These are phyloP conservation scores for Smallanthus sonchifolius DNA, from an alignment of 129 eudicot genomes.

Conservation along the genomic window DNA sequence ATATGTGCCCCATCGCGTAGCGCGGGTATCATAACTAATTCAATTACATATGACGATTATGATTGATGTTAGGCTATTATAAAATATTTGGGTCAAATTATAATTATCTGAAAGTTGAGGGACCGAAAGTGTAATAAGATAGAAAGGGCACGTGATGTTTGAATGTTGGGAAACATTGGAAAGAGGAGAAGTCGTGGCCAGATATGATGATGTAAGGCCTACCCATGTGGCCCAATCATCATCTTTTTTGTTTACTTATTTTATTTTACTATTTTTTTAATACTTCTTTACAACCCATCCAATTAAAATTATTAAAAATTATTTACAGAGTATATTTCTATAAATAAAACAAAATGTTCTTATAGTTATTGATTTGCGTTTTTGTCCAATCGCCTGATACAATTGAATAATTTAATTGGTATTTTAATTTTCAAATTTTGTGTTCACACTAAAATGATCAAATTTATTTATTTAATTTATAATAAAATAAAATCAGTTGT, in stretches of 20 bases:
- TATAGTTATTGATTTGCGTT: not conserved
- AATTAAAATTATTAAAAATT: not conserved
- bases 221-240: constrained; percentile 53
- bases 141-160: constrained; percentile 55
- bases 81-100: not conserved
- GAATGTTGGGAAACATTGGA: constrained; percentile 63
- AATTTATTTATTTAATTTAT: not conserved
- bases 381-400: not conserved
- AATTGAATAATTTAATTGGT: not conserved
- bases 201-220: constrained; percentile 55
- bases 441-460: not conserved
- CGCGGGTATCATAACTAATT: too few relatives aligned
- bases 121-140: not conserved
- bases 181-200: constrained; percentile 61
- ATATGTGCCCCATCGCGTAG: too few relatives aligned
- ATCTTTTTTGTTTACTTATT: constrained; percentile 2
- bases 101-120: not conserved
- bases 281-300: not conserved
- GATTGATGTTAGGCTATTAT: not conserved
- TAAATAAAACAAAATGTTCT: not conserved
- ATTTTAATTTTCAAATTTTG: not conserved
- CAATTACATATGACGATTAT: not conserved
- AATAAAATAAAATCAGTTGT: not conserved
- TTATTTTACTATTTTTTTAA: not conserved
- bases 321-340: not conserved